These are phyloP conservation scores for Penicillium psychrosexuale DNA, from an alignment of 2,329 filamentous ascomycete genomes.

Conservation along the genomic window DNA sequence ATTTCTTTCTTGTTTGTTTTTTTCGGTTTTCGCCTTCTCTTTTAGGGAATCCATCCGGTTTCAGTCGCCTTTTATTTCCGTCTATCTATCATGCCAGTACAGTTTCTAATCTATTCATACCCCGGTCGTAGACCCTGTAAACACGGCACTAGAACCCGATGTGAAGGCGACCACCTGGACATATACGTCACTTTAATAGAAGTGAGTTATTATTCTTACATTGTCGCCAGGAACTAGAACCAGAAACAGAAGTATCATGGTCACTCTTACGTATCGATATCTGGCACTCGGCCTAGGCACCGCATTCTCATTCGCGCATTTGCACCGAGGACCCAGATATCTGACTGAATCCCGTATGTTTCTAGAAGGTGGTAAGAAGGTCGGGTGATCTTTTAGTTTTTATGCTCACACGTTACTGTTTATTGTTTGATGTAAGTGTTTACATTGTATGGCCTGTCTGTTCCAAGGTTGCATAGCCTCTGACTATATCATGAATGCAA, in stretches of 20 bases:
- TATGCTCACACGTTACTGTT: background rate
- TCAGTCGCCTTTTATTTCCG: background rate
- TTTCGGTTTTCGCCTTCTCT: background rate
- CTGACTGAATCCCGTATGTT: conserved; percentile 18
- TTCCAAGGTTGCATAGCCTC: conserved; percentile 3
- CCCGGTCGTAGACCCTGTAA: background rate
- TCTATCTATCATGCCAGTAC: background rate
- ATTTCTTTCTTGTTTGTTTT: background rate
- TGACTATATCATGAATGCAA: background rate
- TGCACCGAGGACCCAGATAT: conserved; percentile 8
- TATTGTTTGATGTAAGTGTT: background rate
- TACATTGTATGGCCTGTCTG: background rate
- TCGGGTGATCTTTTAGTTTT: conserved; percentile 10
- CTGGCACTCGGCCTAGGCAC: conserved; percentile 10
- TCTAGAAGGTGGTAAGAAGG: conserved; percentile 25
- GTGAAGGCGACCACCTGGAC: background rate
- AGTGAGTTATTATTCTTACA: background rate
- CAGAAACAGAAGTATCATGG: background rate
- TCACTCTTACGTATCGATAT: conserved; percentile 1
- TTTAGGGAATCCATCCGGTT: conserved; percentile 1
- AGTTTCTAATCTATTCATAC: background rate
- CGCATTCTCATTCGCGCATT: conserved; percentile 15
- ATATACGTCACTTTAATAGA: background rate
- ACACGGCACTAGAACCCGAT: background rate
- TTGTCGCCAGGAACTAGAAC: background rate